Evolutionary conservation across 306 rosid genomes (phyloP), one percentile per base, ranked within the genome.

Genomic region (Begonia fuchsioides): DNA sequence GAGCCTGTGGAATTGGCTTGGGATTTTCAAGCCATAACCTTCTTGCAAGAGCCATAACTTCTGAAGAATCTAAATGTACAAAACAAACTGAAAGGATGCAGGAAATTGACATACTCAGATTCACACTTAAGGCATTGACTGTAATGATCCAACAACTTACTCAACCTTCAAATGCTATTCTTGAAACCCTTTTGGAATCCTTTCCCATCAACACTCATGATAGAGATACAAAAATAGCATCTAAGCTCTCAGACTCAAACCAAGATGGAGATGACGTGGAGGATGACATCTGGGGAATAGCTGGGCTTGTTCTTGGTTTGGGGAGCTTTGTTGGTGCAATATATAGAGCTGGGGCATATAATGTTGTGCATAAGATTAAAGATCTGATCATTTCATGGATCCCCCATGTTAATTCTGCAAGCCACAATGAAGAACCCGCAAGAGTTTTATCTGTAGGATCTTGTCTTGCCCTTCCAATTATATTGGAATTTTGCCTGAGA

Each of bases 1-100:
- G 97, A 67, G 87, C 97, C 13, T 90, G 92, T 75, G 97, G 92
- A 39, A 73, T 90, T 71, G 97, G 87, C 57, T 77, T 90, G 79
- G 95, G 95, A 53, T 90, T 74, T 67, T 67, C 86, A 38, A 80
- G 87, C 74, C 95, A 76, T 67, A 92, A 81, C 69, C 95, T 90
- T 69, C 81, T 81, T 47, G 79, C 77, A 40, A 69, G 95, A 66
- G 76, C 66, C 67, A 87, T 74, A 68, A 62, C 54, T 49, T 44
- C 73, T 76, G 79, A 70, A 58, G 53, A 67, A 50, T 68, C 79
- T 60, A 59, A 64, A 53, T 55, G 65, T 53, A 68, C 56, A 50
- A 64, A 65, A 47, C 82, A 75, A 51, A 56, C 65, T 19, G 64
- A 50, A 38, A 75, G 56, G 60, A 44, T 72, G 48, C 62, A 87